Base-by-base conservation (phyloP, 495 filamentous ascomycete species). In the Penicillium ochrochloron region DNA sequence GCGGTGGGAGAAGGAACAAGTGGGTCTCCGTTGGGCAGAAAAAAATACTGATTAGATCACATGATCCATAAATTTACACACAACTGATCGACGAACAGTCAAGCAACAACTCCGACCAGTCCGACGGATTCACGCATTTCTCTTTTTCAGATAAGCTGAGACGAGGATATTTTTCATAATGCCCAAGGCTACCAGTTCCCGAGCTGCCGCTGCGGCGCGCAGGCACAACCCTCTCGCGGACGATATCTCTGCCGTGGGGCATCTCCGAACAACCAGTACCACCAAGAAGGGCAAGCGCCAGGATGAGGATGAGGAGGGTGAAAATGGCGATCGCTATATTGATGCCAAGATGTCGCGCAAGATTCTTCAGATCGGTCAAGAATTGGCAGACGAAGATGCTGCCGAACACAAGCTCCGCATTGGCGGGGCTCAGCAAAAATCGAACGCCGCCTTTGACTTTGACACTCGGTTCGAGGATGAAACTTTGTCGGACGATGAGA, bases 301-400 rank as follows among this genome's bases (percentile, higher is more conserved):
- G 52, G 76, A 78, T 41, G 78, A 81, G 31, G 83, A 88, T 27
- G 84, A 84, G 29, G 81, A 86, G 33, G 84, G 88, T 23, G 85
- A 85, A 52, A 85, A 89, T 68, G 83, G 83, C 57, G 85, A 91
- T 54, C 80, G 83, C 64, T 96, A 86, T 71, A 83, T 98, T 59
- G 94, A 97, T 75, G 89, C 93, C 52, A 92, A 91, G 70, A 84
- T 92, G 37, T 96, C 94, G 46, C 83, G 89, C 62, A 93, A 92
- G 71, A 97, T 98, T 74, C 75, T 98, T 62, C 87, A 89, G 62
- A 91, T 97, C 68, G 94, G 92, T 42, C 88, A 92, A 65, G 90
- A 92, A 65, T 79, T 97, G 44, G 88, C 86, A 14, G 91, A 94
- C 29, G 93, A 97, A 73, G 89, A 90, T 57, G 81, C 81, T 19